These are phyloP conservation scores for sunflower (Helianthus annuus) DNA, from an alignment of 129 eudicot species.

Conservation along the genomic window DNA sequence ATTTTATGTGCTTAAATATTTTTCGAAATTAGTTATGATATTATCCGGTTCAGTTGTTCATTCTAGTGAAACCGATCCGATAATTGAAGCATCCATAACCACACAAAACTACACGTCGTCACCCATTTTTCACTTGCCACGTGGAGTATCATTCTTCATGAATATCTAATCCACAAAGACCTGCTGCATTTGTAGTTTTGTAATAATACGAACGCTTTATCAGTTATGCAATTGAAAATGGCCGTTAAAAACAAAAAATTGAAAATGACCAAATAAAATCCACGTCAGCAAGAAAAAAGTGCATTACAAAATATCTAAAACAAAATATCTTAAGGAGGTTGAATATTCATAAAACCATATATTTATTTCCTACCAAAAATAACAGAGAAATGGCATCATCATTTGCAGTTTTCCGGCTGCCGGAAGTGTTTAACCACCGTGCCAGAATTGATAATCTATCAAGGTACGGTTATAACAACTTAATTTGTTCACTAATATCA, in stretches of 20 bases:
- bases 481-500: neutral
- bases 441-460: conserved; percentile 16
- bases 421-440: conserved; percentile 29
- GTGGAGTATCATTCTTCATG: neutral
- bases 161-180: conserved; percentile 4
- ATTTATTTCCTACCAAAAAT: neutral
- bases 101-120: no score
- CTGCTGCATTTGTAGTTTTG: no score
- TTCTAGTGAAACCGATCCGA: no score
- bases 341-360: conserved; percentile 23
- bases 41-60: no score
- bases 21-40: no score
- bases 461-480: conserved; percentile 25
- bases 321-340: conserved; percentile 25
- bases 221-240: neutral
- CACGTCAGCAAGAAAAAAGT: conserved; percentile 28
- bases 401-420: conserved; percentile 36
- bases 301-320: conserved; percentile 28
- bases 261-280: conserved; percentile 13
- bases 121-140: neutral
- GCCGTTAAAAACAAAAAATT: neutral
- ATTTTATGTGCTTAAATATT: no score
- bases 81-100: no score
- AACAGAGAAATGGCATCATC: conserved; percentile 34
- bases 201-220: no score